Base-by-base conservation (phyloP, 2,329 filamentous ascomycete species). In the Penicillium oxalicum region DNA sequence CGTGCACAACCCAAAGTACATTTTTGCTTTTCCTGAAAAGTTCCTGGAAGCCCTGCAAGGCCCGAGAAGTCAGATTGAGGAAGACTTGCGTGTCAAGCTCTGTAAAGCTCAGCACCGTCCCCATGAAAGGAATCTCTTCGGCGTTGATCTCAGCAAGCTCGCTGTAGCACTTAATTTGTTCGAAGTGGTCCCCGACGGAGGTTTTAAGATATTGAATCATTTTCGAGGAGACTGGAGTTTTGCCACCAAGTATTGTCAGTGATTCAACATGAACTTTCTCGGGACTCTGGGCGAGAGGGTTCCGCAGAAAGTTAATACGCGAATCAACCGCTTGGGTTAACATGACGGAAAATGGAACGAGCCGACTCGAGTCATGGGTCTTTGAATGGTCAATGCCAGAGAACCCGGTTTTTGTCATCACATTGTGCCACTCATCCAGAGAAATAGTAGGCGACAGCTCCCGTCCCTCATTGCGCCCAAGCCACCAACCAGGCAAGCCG, bases 401-500 rank as follows among this genome's bases (percentile, higher is more conserved):
- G 47, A 70, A 71, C 9, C 68, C 68, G 5, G 61, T 55, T 2
- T 55, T 45, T 7, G 45, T 42, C 39, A 74, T 55, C 8, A 63
- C 40, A 1, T 41, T 37, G 36, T 68, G 52, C 72, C 72, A 74
- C 32, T 61, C 50, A 1, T 50, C 49, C 4, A 57, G 41, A 3
- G 57, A 56, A 5, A 66, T 43, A 12, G 49, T 61, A 0, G 70
- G 70, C 5, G 55, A 59, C 3, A 56, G 36, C 0, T 24, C 35
- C 25, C 63, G 55, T 0, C 64, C 65, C 40, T 66, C 58, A 6
- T 53, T 33, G 9, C 53, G 40, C 0, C 61, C 61, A n/a, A 53
- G 29, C 69, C 69, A 71, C 70, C 70, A 73, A 2, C 60, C 66
- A 4, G 63, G 58, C 4, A 72, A 50, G 0, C 53, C 53, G 18